A percentile compares a stretch with the other conserved stretches of the same genome.
phyloP scores from a whole-genome alignment of 2,329 filamentous ascomycete genomes.

The Nothopassalora personata region DNA sequence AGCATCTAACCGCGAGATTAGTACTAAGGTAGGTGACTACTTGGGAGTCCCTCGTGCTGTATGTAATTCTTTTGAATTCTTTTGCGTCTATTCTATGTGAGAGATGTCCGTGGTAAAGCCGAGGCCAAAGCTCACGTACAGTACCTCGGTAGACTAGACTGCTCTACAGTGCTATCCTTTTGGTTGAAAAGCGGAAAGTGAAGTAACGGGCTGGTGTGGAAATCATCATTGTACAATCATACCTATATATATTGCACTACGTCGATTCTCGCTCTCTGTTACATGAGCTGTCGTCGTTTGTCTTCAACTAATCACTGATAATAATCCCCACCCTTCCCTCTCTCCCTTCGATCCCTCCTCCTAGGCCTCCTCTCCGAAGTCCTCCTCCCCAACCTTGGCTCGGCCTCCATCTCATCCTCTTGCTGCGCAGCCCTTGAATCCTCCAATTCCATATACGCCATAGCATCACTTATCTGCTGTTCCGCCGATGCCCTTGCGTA shows the following conservation, averaged over 20 bases:
- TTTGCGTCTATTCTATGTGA: too few species aligned
- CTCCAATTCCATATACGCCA: background rate
- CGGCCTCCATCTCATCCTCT: background rate
- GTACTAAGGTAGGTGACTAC: background rate
- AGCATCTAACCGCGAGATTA: background rate
- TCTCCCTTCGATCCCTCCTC: background rate
- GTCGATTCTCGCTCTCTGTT: background rate
- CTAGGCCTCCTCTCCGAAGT: background rate
- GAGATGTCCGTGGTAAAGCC: too few species aligned
- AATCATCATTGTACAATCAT: background rate
- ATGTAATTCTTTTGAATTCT: background rate
- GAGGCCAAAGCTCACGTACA: too few species aligned
- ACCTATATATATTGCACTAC: background rate
- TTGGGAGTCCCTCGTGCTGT: background rate
- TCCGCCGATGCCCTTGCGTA: background rate
- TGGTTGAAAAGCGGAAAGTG: too few species aligned
- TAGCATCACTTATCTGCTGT: background rate
- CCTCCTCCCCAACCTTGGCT: background rate
- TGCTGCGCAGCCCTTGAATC: background rate
- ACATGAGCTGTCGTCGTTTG: background rate
- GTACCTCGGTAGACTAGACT: too few species aligned
- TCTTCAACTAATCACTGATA: background rate
- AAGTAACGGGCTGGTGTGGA: too few species aligned
- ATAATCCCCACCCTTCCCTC: background rate
- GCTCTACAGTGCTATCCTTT: too few species aligned